Evolutionary conservation across 192 early-diverging fungal genomes (phyloP).

Genomic region (Podila epigama): DNA sequence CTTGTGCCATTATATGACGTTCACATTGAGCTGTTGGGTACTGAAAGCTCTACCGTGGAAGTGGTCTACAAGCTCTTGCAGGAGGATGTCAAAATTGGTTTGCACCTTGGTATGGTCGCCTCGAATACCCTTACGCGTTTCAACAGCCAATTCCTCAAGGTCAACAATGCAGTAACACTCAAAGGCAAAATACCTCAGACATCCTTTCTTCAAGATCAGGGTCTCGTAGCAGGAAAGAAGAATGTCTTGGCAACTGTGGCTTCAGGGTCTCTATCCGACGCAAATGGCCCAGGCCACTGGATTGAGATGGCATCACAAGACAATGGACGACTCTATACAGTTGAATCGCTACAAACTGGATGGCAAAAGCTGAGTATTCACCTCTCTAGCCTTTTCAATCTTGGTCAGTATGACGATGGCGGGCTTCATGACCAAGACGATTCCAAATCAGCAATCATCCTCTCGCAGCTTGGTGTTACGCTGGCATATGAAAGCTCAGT

Average conservation of each 20-base stretch:
- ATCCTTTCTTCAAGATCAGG: too few relatives aligned
- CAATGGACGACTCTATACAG: not conserved
- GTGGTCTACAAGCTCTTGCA: slow-evolving; percentile 18
- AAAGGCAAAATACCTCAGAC: too few relatives aligned
- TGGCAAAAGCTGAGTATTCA: slow-evolving; percentile 27
- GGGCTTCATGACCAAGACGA: not conserved
- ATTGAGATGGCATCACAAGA: not conserved
- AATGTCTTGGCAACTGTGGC: too few relatives aligned
- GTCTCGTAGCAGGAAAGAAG: too few relatives aligned
- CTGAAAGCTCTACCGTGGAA: slow-evolving; percentile 20
- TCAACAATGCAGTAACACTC: not conserved
- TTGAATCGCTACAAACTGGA: slow-evolving; percentile 9
- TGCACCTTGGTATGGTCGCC: slow-evolving; percentile 26
- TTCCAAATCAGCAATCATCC: slow-evolving; percentile 3
- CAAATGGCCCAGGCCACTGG: too few relatives aligned
- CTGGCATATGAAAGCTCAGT: slow-evolving; percentile 8
- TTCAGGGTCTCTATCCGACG: not conserved
- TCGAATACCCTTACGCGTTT: not conserved
- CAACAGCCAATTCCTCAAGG: not conserved
- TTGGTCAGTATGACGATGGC: not conserved
- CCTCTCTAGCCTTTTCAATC: slow-evolving; percentile 16
- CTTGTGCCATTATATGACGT: slow-evolving; percentile 32
- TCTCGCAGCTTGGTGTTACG: slow-evolving; percentile 31
- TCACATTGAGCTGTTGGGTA: slow-evolving; percentile 7
- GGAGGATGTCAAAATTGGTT: slow-evolving; percentile 16